Percentiles rank a stretch among this genome's conserved stretches.
Evolutionary conservation across 345 rosid species (phyloP).

Genomic region (Populus deltoides): DNA sequence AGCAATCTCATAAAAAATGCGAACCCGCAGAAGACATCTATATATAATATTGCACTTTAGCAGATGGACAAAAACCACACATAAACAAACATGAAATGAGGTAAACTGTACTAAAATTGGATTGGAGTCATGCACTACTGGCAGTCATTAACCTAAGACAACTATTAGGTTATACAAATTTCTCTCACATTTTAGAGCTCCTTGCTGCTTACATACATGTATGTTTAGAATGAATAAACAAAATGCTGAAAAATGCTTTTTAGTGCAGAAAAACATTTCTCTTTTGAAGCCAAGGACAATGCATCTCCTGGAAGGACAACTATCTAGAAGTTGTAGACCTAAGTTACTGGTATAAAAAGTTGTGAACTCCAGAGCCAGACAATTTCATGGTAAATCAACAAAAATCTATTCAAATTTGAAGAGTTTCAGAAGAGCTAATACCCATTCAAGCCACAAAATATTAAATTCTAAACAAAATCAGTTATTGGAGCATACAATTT

Average conservation of each 20-base stretch:
- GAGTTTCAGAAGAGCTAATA: neutral
- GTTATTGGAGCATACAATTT: neutral
- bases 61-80: neutral
- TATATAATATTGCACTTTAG: neutral
- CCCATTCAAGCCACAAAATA: neutral
- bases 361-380: neutral
- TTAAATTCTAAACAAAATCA: neutral
- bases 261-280: neutral
- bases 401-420: neutral
- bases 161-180: neutral
- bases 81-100: neutral
- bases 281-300: neutral
- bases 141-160: neutral
- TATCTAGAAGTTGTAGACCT: neutral
- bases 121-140: neutral
- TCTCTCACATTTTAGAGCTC: neutral
- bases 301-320: neutral
- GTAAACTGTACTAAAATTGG: neutral
- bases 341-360: neutral
- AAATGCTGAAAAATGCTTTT: neutral
- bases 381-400: neutral
- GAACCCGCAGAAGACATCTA: neutral
- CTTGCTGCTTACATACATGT: neutral
- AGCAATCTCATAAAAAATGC: neutral
- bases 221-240: neutral